Evolutionary conservation across 805 yeast species (phyloP).

Genomic region (Debaryomyces hansenii): DNA sequence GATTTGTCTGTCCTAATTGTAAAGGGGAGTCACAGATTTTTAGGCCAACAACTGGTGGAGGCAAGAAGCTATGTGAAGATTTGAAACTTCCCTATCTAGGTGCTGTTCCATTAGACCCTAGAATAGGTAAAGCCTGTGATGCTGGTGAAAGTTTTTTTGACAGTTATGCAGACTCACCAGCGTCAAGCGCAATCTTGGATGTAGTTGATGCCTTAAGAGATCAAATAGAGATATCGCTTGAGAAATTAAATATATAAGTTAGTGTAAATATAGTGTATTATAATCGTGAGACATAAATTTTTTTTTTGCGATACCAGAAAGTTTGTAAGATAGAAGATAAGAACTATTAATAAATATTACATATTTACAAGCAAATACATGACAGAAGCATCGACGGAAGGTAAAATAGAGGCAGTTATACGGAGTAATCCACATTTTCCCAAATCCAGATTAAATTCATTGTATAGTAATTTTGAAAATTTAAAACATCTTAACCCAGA

Average conservation of each 20-base stretch:
- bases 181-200: conserved; percentile 78
- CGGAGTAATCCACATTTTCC: conserved; percentile 20
- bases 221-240: conserved; percentile 39
- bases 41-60: conserved; percentile 97
- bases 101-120: conserved; percentile 91
- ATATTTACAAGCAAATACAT: neutral
- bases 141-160: conserved; percentile 82
- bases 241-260: conserved; percentile 11
- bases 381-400: neutral
- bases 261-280: neutral
- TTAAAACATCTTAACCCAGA: conserved; percentile 37
- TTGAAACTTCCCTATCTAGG: conserved; percentile 79
- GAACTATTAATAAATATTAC: neutral
- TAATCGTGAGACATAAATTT: neutral
- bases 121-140: conserved; percentile 90
- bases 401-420: conserved; percentile 11
- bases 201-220: conserved; percentile 76
- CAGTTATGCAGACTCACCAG: conserved; percentile 86
- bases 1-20: conserved; percentile 96
- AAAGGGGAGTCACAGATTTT: conserved; percentile 87
- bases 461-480: conserved; percentile 35
- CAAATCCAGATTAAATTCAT: conserved; percentile 29
- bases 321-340: too few relatives aligned
- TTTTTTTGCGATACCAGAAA: neutral
- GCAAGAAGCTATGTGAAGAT: conserved; percentile 78